A percentile compares a stretch with the other conserved stretches of the same genome.
Evolutionary conservation across 768 basidiomycete species (phyloP).

Genomic region (Boletus insuetus): DNA sequence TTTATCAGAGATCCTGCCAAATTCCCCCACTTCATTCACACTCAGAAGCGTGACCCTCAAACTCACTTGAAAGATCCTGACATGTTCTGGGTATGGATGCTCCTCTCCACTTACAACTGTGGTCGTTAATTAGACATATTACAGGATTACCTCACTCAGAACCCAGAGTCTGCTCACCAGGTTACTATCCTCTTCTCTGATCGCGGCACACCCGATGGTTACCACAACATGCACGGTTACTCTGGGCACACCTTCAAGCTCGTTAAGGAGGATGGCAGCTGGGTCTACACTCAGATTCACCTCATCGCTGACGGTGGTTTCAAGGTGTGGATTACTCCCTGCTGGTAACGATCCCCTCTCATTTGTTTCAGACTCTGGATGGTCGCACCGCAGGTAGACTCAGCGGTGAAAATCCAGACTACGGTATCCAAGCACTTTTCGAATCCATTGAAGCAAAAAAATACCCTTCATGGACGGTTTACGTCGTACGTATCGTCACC

Average conservation of each 20-base stretch:
- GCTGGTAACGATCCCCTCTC: not conserved
- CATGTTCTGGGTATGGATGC: slow-evolving; percentile 67
- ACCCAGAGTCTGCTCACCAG: slow-evolving; percentile 88
- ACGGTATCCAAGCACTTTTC: slow-evolving; percentile 74
- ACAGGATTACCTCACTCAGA: slow-evolving; percentile 85
- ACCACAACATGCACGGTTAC: slow-evolving; percentile 86
- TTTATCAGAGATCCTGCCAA: slow-evolving; percentile 84
- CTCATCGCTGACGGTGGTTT: slow-evolving; percentile 74
- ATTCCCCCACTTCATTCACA: slow-evolving; percentile 95
- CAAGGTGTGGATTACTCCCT: slow-evolving; percentile 47
- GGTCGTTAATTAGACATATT: not conserved
- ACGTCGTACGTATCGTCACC: slow-evolving; percentile 52
- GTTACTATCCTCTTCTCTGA: slow-evolving; percentile 92
- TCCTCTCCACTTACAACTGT: not conserved
- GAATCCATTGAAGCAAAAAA: slow-evolving; percentile 79
- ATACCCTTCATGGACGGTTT: slow-evolving; percentile 86
- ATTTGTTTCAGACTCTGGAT: slow-evolving; percentile 58
- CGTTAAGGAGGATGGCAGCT: slow-evolving; percentile 79
- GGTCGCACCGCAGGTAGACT: slow-evolving; percentile 61
- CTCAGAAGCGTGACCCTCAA: slow-evolving; percentile 88
- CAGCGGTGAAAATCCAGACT: slow-evolving; percentile 79
- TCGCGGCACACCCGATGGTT: slow-evolving; percentile 91
- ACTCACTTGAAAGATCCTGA: slow-evolving; percentile 88
- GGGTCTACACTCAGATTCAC: slow-evolving; percentile 87
- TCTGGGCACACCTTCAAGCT: slow-evolving; percentile 92